Evolutionary conservation across 495 filamentous ascomycete species (phyloP).

Genomic region (Opeltia flavorubescens): DNA sequence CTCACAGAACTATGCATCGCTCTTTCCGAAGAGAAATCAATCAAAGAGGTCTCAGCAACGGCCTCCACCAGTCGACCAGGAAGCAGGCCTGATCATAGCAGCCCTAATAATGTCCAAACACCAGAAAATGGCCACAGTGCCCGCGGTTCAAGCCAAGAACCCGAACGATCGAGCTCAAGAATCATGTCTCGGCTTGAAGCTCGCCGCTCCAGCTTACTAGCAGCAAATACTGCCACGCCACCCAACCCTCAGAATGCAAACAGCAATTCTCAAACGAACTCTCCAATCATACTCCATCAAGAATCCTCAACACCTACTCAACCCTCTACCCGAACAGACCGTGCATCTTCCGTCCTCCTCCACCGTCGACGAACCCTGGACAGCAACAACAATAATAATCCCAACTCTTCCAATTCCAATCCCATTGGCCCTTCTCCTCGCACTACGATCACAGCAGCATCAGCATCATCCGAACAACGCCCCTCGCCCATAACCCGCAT

Average conservation of each 20-base stretch:
- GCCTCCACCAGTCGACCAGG: conserved; percentile 16
- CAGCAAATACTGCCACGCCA: conserved; percentile 15
- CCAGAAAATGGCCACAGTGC: conserved; percentile 23
- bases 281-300: conserved; percentile 22
- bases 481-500: conserved; percentile 26
- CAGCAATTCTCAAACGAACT: conserved; percentile 14
- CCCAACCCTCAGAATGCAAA: conserved; percentile 15
- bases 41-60: not conserved
- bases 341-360: not conserved
- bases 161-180: conserved; percentile 42
- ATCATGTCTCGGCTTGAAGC: conserved; percentile 59
- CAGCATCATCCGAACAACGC: conserved; percentile 26
- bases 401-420: conserved; percentile 9
- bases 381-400: not conserved
- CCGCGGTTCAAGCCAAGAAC: conserved; percentile 31
- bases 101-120: conserved; percentile 21
- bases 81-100: conserved; percentile 15
- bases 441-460: conserved; percentile 29
- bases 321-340: conserved; percentile 14
- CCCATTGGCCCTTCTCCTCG: conserved; percentile 25
- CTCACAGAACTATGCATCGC: conserved; percentile 87
- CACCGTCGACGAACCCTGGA: conserved; percentile 21
- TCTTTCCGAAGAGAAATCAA: conserved; percentile 43
- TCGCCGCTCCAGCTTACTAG: conserved; percentile 48
- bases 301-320: conserved; percentile 19